Evolutionary conservation across 352 stramenopile species (phyloP).

Genomic region (Pythium coloratum): DNA sequence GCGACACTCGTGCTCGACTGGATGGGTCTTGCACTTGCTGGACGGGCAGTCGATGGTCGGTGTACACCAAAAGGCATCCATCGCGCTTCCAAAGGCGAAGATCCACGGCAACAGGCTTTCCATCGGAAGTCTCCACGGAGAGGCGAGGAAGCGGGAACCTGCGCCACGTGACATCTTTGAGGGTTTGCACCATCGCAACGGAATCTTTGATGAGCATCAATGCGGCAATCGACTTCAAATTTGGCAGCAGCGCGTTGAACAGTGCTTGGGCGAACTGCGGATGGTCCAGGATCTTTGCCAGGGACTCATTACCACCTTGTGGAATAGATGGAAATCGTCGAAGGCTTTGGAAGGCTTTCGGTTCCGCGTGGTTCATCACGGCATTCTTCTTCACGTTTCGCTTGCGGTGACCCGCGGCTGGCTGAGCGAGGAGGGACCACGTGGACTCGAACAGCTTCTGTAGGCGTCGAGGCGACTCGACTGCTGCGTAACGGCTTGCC

Average conservation of each 20-base stretch:
- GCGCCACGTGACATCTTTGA: slow-evolving; percentile 10
- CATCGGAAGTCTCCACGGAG: not conserved
- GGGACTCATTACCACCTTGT: not conserved
- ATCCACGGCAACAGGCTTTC: not conserved
- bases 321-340: slow-evolving; percentile 1
- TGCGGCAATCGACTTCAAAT: not conserved
- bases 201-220: not conserved
- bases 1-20: not conserved
- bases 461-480: slow-evolving; percentile 1
- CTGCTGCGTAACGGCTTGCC: not conserved
- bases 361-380: slow-evolving; percentile 37
- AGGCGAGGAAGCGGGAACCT: slow-evolving; percentile 9
- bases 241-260: slow-evolving; percentile 4
- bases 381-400: slow-evolving; percentile 41
- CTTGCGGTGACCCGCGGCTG: not conserved
- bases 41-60: not conserved
- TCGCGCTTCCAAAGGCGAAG: slow-evolving; percentile 14
- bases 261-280: slow-evolving; percentile 9
- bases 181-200: not conserved
- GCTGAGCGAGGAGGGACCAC: slow-evolving; percentile 12
- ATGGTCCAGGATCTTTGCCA: slow-evolving; percentile 3
- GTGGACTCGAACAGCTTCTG: slow-evolving; percentile 20
- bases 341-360: slow-evolving; percentile 38
- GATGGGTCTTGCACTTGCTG: not conserved
- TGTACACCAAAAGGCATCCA: slow-evolving; percentile 4